Conservation (phyloP, 768 basidiomycete genomes). For the Boletellus emodensis region DNA sequence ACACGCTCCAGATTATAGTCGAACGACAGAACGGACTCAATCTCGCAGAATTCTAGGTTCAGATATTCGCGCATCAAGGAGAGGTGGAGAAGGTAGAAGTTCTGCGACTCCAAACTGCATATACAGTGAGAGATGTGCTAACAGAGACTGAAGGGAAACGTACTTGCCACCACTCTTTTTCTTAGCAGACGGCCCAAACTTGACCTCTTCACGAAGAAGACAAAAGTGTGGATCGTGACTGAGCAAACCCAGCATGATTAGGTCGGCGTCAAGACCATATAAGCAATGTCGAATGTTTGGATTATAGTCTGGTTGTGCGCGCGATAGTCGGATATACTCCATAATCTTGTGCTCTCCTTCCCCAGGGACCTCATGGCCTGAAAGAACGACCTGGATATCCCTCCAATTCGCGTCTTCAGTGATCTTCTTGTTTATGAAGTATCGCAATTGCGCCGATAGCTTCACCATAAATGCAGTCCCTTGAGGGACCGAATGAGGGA, state of each 20-base stretch:
- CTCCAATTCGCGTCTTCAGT: constrained; percentile 96
- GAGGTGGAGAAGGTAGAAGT: constrained; percentile 92
- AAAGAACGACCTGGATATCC: constrained; percentile 85
- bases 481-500: constrained; percentile 23
- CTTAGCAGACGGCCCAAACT: constrained; percentile 80
- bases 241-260: constrained; percentile 96
- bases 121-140: constrained; percentile 6
- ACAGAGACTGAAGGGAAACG: constrained; percentile 4
- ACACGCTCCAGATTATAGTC: constrained; percentile 86
- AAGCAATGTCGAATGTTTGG: constrained; percentile 96
- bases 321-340: constrained; percentile 94
- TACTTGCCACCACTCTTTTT: constrained; percentile 65
- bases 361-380: constrained; percentile 97
- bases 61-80: constrained; percentile 96
- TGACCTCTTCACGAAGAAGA: constrained; percentile 94
- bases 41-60: constrained; percentile 86
- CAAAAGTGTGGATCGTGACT: constrained; percentile 99
- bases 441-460: constrained; percentile 87
- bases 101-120: constrained; percentile 65
- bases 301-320: constrained; percentile 94
- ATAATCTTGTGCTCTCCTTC: constrained; percentile 99
- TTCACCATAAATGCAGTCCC: constrained; percentile 95
- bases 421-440: constrained; percentile 98
- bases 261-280: constrained; percentile 96
- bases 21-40: constrained; percentile 67